phyloP scores from a whole-genome alignment of 2,329 filamentous ascomycete species.

The Botrytis paeoniae region DNA sequence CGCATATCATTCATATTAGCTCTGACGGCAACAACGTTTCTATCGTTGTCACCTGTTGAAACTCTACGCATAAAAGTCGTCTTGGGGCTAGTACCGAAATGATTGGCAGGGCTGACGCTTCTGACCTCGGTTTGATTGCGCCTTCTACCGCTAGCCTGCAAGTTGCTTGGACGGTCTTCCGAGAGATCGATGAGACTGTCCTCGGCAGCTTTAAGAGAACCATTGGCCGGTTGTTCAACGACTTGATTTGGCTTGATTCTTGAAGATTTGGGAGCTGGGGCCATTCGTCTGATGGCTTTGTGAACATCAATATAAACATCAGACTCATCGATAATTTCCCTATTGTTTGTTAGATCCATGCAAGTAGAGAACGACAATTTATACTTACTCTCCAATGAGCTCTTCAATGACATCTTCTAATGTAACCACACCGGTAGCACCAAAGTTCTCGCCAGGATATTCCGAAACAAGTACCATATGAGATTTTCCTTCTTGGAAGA shows the following conservation, averaged over 20 bases:
- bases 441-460: slow-evolving; percentile 81
- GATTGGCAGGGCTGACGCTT: slow-evolving; percentile 23
- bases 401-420: slow-evolving; percentile 98
- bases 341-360: slow-evolving; percentile 41
- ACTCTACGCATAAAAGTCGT: slow-evolving; percentile 58
- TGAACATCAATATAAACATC: slow-evolving; percentile 98
- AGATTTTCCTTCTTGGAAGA: slow-evolving; percentile 98
- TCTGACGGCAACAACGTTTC: slow-evolving; percentile 54
- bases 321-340: slow-evolving; percentile 98
- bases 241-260: slow-evolving; percentile 59
- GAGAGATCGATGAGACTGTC: slow-evolving; percentile 46
- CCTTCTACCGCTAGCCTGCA: slow-evolving; percentile 20
- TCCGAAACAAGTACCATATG: slow-evolving; percentile 98
- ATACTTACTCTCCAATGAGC: slow-evolving; percentile 89
- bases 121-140: slow-evolving; percentile 21
- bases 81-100: slow-evolving; percentile 36
- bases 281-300: slow-evolving; percentile 81
- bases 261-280: slow-evolving; percentile 58
- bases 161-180: slow-evolving; percentile 35
- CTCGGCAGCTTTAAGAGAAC: slow-evolving; percentile 36
- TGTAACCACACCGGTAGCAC: slow-evolving; percentile 89
- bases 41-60: slow-evolving; percentile 52
- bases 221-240: slow-evolving; percentile 45
- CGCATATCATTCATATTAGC: slow-evolving; percentile 61
- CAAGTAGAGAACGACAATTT: not conserved